These are phyloP conservation scores for Infundibulicybe gibba DNA, from an alignment of 768 basidiomycete species.

Conservation along the genomic window DNA sequence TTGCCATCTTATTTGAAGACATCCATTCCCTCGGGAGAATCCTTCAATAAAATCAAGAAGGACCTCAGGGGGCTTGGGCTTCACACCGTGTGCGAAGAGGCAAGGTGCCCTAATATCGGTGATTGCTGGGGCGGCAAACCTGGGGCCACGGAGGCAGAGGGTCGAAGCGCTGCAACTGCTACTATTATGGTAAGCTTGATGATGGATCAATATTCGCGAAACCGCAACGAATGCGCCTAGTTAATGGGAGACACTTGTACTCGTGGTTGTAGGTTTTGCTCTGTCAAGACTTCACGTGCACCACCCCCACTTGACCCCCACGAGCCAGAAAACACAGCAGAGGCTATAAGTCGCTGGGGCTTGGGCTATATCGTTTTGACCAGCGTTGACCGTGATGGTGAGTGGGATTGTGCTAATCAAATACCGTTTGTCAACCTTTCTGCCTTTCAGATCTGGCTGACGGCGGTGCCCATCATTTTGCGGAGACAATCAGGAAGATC, in stretches of 20 bases:
- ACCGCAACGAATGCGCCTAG: constrained; percentile 34
- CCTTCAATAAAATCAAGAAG: constrained; percentile 91
- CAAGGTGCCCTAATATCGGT: constrained; percentile 98
- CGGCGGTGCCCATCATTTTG: constrained; percentile 92
- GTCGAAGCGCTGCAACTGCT: constrained; percentile 84
- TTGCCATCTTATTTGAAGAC: constrained; percentile 89
- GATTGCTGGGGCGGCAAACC: constrained; percentile 96
- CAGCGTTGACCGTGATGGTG: constrained; percentile 95
- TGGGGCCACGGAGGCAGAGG: constrained; percentile 61
- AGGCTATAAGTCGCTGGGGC: constrained; percentile 97
- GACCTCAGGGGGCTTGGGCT: constrained; percentile 89
- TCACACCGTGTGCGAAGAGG: constrained; percentile 98
- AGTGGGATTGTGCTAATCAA: constrained; percentile 16
- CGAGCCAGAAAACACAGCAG: constrained; percentile 97
- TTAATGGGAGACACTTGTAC: constrained; percentile 99
- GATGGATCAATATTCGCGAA: constrained; percentile 1
- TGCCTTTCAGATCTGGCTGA: constrained; percentile 73
- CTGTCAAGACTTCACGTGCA: constrained; percentile 87
- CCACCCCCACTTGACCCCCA: constrained; percentile 93
- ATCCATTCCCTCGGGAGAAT: constrained; percentile 82
- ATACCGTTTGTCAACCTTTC: constrained; percentile 1
- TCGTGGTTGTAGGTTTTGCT: constrained; percentile 95
- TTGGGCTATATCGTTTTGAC: constrained; percentile 97
- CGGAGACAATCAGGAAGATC: constrained; percentile 91
- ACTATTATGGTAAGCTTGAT: constrained; percentile 85